phyloP scores from a whole-genome alignment of 1,284 basidiomycete genomes.

The Puccinia coronata region DNA sequence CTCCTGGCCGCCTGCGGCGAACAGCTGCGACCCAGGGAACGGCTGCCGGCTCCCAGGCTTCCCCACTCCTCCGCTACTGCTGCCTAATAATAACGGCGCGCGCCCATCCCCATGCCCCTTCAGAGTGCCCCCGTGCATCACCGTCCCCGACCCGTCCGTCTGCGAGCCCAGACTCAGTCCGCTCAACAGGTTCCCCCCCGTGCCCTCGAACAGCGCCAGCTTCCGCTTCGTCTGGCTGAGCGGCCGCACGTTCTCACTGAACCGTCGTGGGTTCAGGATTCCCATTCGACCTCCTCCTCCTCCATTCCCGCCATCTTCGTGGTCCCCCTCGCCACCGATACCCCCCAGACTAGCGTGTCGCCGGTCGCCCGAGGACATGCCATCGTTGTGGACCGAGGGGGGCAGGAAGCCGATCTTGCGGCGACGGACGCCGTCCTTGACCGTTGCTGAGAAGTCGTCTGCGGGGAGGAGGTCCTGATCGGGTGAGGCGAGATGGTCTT shows the following conservation, averaged over 20 bases:
- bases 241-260: constrained; percentile 1
- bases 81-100: not conserved
- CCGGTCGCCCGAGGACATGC: not conserved
- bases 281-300: not conserved
- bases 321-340: not conserved
- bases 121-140: constrained; percentile 44
- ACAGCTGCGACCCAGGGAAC: not conserved
- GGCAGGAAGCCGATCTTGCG: constrained; percentile 32
- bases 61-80: too few species aligned
- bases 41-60: constrained; percentile 5
- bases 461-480: too few species aligned
- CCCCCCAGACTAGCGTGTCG: not conserved
- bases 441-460: too few species aligned
- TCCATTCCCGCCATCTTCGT: too few species aligned
- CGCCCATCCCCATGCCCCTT: constrained; percentile 50
- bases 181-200: not conserved
- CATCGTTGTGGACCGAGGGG: not conserved
- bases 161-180: not conserved
- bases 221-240: constrained; percentile 8
- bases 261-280: constrained; percentile 2
- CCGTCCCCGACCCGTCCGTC: not conserved
- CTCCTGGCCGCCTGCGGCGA: too few species aligned
- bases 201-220: constrained; percentile 32
- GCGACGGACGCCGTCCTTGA: constrained; percentile 45
- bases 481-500: not conserved